These are phyloP conservation scores for Termitomyces sp. DNA, from an alignment of 768 basidiomycete species.

Conservation along the genomic window DNA sequence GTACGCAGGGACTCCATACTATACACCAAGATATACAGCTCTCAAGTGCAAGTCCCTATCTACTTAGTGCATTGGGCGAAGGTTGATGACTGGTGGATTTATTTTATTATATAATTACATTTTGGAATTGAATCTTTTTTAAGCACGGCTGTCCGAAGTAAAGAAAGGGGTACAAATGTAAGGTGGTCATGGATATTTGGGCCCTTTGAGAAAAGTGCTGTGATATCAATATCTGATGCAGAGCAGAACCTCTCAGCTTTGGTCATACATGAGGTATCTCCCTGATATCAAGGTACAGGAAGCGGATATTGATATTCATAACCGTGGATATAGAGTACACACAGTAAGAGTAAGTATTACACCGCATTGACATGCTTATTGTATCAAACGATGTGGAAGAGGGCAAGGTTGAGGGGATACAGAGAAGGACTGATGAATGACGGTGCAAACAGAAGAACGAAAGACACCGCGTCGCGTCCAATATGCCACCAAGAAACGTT, in stretches of 20 bases:
- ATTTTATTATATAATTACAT: too few species aligned
- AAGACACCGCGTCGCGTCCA: background rate
- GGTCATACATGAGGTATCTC: background rate
- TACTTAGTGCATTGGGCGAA: too few species aligned
- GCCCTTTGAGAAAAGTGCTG: too few species aligned
- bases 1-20: too few species aligned
- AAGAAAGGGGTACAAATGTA: background rate
- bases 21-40: too few species aligned
- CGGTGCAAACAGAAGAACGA: background rate
- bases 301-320: background rate
- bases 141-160: too few species aligned
- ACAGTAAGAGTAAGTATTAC: background rate
- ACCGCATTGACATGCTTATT: background rate
- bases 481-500: background rate
- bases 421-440: background rate
- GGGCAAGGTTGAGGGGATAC: background rate
- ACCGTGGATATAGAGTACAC: conserved; percentile 3
- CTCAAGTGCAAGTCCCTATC: too few species aligned
- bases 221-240: background rate
- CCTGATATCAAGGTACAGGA: background rate
- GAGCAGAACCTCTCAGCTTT: background rate
- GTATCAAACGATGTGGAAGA: background rate
- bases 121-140: too few species aligned
- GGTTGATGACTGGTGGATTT: too few species aligned
- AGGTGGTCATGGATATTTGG: background rate